Percentiles rank a stretch among this genome's conserved stretches.
phyloP scores from a whole-genome alignment of 805 yeast species.

The Maudiozyma saulgeensis region DNA sequence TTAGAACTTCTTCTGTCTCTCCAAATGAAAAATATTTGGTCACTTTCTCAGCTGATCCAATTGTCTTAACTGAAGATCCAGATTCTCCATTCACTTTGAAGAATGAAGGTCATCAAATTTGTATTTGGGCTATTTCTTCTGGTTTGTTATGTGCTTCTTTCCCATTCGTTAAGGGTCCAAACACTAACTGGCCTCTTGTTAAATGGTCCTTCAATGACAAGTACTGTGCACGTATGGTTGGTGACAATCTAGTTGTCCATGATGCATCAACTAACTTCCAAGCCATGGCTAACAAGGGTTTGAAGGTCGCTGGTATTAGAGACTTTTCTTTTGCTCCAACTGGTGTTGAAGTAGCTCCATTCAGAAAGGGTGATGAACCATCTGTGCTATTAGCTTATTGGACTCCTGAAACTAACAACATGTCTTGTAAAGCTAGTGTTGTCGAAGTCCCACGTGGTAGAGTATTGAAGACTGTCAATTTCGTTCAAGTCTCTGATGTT shows the following conservation, averaged over 20 bases:
- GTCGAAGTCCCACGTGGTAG: constrained; percentile 79
- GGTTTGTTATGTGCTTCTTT: constrained; percentile 82
- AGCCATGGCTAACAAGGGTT: constrained; percentile 74
- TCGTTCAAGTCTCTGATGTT: constrained; percentile 90
- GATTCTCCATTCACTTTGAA: constrained; percentile 76
- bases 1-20: constrained; percentile 80
- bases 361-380: constrained; percentile 42
- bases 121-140: constrained; percentile 83
- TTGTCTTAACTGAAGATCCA: constrained; percentile 49
- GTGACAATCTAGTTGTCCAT: constrained; percentile 84
- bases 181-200: constrained; percentile 88
- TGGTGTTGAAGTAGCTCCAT: constrained; percentile 55
- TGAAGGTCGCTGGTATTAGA: constrained; percentile 73
- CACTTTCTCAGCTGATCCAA: constrained; percentile 81
- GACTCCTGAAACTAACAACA: constrained; percentile 92
- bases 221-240: constrained; percentile 91
- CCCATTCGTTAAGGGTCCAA: constrained; percentile 66
- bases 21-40: constrained; percentile 87
- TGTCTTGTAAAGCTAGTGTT: constrained; percentile 87
- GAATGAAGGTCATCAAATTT: constrained; percentile 86
- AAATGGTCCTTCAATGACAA: constrained; percentile 92
- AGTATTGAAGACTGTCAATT: constrained; percentile 80
- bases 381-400: constrained; percentile 78
- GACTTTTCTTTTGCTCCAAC: constrained; percentile 96
- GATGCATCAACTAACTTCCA: constrained; percentile 67